These are phyloP conservation scores for Lactarius hengduanensis DNA, from an alignment of 768 basidiomycete genomes.

Conservation along the genomic window DNA sequence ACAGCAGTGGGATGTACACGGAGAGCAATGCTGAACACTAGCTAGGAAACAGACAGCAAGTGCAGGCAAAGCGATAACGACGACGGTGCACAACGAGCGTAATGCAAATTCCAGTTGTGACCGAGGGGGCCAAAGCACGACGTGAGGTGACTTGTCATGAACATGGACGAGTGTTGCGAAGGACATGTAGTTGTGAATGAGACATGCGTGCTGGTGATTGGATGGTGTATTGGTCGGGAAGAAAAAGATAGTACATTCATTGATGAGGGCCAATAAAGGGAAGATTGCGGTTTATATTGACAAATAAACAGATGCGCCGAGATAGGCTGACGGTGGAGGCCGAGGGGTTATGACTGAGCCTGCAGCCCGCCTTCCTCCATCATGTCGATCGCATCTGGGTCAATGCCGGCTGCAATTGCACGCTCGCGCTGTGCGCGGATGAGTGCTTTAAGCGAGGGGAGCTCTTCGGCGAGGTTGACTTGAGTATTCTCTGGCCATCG, in stretches of 20 bases:
- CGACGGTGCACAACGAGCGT: slow-evolving; percentile 11
- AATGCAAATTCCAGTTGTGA: slow-evolving; percentile 11
- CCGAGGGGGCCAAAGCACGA: neutral
- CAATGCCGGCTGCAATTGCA: slow-evolving; percentile 28
- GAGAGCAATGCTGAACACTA: slow-evolving; percentile 20
- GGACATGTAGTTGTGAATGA: slow-evolving; percentile 19
- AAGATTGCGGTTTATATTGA: slow-evolving; percentile 26
- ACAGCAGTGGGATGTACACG: slow-evolving; percentile 10
- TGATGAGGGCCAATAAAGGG: slow-evolving; percentile 15
- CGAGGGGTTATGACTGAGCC: slow-evolving; percentile 21
- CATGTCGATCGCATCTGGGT: slow-evolving; percentile 28
- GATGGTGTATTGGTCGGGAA: slow-evolving; percentile 3
- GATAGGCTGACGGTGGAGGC: slow-evolving; percentile 21
- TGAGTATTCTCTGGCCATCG: slow-evolving; percentile 65
- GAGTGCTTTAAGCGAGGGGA: slow-evolving; percentile 57
- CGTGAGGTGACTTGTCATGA: slow-evolving; percentile 14
- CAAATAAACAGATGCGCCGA: slow-evolving; percentile 24
- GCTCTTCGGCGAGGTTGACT: slow-evolving; percentile 58
- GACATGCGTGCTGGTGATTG: slow-evolving; percentile 20
- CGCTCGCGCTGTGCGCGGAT: slow-evolving; percentile 41
- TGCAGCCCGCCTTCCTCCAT: slow-evolving; percentile 25
- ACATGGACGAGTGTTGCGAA: slow-evolving; percentile 19
- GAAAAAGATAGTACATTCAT: slow-evolving; percentile 22
- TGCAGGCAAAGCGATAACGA: slow-evolving; percentile 19
- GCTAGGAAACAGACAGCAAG: slow-evolving; percentile 18